Evolutionary conservation across 1,284 basidiomycete species (phyloP), one percentile per base, ranked within the genome.

Genomic region (Malassezia nana): DNA sequence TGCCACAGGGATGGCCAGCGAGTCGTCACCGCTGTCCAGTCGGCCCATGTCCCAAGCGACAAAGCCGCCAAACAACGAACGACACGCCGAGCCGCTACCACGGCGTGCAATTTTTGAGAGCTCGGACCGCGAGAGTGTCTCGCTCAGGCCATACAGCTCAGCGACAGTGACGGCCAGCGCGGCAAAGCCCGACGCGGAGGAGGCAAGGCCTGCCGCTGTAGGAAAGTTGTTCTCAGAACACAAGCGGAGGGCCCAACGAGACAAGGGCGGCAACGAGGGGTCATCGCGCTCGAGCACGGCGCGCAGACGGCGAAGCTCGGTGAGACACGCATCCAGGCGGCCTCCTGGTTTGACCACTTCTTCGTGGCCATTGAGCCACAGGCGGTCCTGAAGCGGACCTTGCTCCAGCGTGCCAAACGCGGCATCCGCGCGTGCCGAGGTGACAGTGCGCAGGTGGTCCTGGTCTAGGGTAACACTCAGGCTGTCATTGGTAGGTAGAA

Each of bases 201-300:
- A 96, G 0, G 94, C 92, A 32, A 99, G 84, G 10, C 92, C 94
- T 0, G 92, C 94, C 7, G 94, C 94, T 5, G 92, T 98, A 22
- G 92, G 92, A 80, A 99, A 98, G 79, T 98, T 98, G 82, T 99
- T 99, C 78, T 84, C 85, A 9, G 91, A 96, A 56, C 83, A 83
- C 62, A 99, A 90, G 77, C 88, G 66, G 10, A 69, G 64, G 13
- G 60, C 52, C 59, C 62, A 73, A 55, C 56, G 45, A 15, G 64
- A 74, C 15, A 67, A 62, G 58, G 65, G 78, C 28, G 66, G 57
- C 22, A 70, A 52, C 26, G 48, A 58, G 26, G 39, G 40, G 38
- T 72, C 64, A 31, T 58, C 41, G 35, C 39, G 81, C 77, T 96
- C 91, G 48, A 88, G 79, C 25, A 81, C 78, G 57, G 80, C 78